These are phyloP conservation scores for Tylopilus intermedius DNA, from an alignment of 768 basidiomycete species.

Conservation along the genomic window DNA sequence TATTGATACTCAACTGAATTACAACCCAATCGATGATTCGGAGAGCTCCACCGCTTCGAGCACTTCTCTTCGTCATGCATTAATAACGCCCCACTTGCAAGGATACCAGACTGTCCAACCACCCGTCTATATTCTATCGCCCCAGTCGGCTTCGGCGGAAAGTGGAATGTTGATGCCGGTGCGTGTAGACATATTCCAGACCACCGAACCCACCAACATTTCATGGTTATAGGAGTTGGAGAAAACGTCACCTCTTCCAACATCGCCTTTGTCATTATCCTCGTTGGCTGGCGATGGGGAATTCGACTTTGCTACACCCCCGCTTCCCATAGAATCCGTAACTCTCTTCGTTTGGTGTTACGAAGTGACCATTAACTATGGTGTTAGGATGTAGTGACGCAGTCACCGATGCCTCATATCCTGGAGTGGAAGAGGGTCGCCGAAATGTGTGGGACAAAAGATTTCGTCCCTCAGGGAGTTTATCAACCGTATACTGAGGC, in stretches of 20 bases:
- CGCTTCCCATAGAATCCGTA: constrained; percentile 10
- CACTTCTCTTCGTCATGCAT: background rate
- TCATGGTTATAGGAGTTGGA: constrained; percentile 10
- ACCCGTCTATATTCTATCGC: constrained; percentile 7
- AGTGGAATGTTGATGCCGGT: constrained; percentile 6
- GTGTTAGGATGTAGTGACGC: constrained; percentile 20
- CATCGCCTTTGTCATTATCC: constrained; percentile 12
- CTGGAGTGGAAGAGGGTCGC: constrained; percentile 22
- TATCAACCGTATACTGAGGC: constrained; percentile 76
- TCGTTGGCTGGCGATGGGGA: constrained; percentile 3
- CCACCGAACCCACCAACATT: background rate
- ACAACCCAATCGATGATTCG: constrained; percentile 4
- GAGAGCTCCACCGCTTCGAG: constrained; percentile 17
- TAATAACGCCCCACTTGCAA: constrained; percentile 12
- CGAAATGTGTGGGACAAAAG: constrained; percentile 29
- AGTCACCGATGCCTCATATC: constrained; percentile 23
- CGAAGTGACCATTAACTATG: background rate
- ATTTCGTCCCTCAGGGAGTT: constrained; percentile 66
- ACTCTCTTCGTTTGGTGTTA: background rate
- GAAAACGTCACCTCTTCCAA: constrained; percentile 6
- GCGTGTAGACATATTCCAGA: background rate
- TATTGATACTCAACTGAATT: constrained; percentile 17
- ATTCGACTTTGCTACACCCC: background rate
- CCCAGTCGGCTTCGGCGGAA: constrained; percentile 9
- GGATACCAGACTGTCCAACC: background rate